A percentile compares a stretch with the other conserved stretches of the same genome.
phyloP scores from a whole-genome alignment of 2,329 filamentous ascomycete species.

The Xylariaceae sp. region DNA sequence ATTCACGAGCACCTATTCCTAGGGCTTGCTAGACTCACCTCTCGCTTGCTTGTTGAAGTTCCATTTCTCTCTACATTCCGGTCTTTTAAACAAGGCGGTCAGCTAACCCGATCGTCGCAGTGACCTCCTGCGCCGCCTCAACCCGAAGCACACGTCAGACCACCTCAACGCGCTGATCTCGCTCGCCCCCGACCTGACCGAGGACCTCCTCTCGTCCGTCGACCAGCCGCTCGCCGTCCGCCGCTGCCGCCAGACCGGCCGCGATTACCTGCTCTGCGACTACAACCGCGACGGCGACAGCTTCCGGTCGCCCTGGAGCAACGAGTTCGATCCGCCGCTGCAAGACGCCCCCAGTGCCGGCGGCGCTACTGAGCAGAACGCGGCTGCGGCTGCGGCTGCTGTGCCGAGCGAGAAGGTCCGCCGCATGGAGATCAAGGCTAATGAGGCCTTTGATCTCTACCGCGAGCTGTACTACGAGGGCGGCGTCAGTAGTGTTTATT shows the following conservation, averaged over 20 bases:
- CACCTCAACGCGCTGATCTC: constrained; percentile 87
- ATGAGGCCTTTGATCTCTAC: constrained; percentile 96
- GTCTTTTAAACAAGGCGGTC: too few relatives aligned
- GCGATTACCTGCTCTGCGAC: constrained; percentile 97
- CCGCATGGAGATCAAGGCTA: constrained; percentile 89
- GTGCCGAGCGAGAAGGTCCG: constrained; percentile 86
- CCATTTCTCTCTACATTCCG: too few relatives aligned
- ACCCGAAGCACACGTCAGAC: constrained; percentile 82
- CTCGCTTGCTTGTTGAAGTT: background rate
- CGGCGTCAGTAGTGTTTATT: constrained; percentile 91
- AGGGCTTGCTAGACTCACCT: too few relatives aligned
- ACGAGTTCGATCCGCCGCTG: constrained; percentile 91
- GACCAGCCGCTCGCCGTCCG: constrained; percentile 88
- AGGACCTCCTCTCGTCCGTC: constrained; percentile 95
- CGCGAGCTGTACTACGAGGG: constrained; percentile 96
- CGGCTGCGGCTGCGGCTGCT: constrained; percentile 82
- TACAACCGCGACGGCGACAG: constrained; percentile 99
- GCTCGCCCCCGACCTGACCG: constrained; percentile 85
- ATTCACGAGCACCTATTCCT: background rate
- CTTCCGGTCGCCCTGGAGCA: constrained; percentile 98
- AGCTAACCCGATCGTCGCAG: constrained; percentile 44
- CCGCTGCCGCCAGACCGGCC: constrained; percentile 80
- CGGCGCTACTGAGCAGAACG: constrained; percentile 57
- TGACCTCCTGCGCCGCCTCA: constrained; percentile 95
- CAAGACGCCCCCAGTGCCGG: constrained; percentile 53